phyloP scores from a whole-genome alignment of 2,329 filamentous ascomycete genomes.

The Gnomoniopsis sp. region DNA sequence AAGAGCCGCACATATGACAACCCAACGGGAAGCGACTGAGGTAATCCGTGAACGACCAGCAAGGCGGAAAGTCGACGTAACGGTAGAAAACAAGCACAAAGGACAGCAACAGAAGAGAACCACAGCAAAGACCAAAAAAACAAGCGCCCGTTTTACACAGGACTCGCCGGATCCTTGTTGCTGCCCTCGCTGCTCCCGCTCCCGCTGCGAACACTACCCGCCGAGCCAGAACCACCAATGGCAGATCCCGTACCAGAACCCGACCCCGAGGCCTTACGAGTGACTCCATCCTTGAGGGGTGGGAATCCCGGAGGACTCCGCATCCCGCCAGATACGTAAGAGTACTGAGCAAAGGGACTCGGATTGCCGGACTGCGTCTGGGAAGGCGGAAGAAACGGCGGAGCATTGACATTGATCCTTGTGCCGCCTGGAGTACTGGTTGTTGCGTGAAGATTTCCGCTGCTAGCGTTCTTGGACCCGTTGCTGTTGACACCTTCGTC shows the following conservation, averaged over 20 bases:
- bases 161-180: conserved; percentile 50
- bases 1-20: not conserved
- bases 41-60: not conserved
- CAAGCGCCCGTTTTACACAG: conserved; percentile 25
- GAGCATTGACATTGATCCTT: conserved; percentile 23
- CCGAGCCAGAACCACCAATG: conserved; percentile 23
- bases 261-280: conserved; percentile 14
- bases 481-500: conserved; percentile 29
- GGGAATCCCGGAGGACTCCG: conserved; percentile 15
- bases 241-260: conserved; percentile 11
- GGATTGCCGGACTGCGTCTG: conserved; percentile 11
- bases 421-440: conserved; percentile 7
- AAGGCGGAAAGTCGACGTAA: not conserved
- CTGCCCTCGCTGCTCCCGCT: conserved; percentile 47
- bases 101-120: not conserved
- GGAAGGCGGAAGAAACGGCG: conserved; percentile 19
- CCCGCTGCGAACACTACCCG: conserved; percentile 30
- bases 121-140: not conserved
- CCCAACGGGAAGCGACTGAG: not conserved
- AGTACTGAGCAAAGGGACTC: conserved; percentile 15
- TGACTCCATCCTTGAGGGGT: conserved; percentile 19
- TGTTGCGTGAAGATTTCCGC: conserved; percentile 9
- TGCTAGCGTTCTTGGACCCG: conserved; percentile 20
- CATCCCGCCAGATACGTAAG: conserved; percentile 9
- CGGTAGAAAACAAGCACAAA: not conserved